A percentile compares a stretch with the other conserved stretches of the same genome.
Conservation (phyloP, 768 basidiomycete genomes). For the Amanita pseudoporphyria region DNA sequence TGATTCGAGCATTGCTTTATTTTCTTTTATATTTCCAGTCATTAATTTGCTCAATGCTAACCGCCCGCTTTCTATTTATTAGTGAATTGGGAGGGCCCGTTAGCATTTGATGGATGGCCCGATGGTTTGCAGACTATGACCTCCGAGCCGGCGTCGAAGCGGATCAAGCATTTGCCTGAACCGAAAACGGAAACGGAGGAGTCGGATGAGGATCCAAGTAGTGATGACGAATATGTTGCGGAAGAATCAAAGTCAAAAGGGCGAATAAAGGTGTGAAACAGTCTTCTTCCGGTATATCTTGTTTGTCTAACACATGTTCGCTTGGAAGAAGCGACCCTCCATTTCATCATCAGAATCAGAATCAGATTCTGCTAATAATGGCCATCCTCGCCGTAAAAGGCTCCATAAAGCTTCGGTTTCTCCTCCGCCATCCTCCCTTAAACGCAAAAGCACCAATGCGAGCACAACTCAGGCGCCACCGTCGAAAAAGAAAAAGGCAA, state of each 20-base stretch:
- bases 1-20: slow-evolving; percentile 7
- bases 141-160: background rate
- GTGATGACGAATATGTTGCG: slow-evolving; percentile 67
- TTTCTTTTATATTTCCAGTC: slow-evolving; percentile 5
- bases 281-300: slow-evolving; percentile 18
- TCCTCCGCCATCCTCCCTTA: slow-evolving; percentile 27
- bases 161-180: slow-evolving; percentile 2
- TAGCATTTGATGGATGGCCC: slow-evolving; percentile 40
- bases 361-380: slow-evolving; percentile 24
- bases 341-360: slow-evolving; percentile 35
- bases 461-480: slow-evolving; percentile 22
- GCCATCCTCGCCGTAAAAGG: slow-evolving; percentile 18
- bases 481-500: slow-evolving; percentile 38
- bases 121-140: slow-evolving; percentile 17
- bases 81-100: slow-evolving; percentile 52
- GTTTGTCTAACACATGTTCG: background rate
- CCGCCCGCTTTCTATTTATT: slow-evolving; percentile 9
- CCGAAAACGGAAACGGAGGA: slow-evolving; percentile 24
- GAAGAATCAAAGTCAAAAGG: slow-evolving; percentile 20
- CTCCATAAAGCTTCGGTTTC: slow-evolving; percentile 21
- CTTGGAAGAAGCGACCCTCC: slow-evolving; percentile 9
- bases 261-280: slow-evolving; percentile 23
- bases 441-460: slow-evolving; percentile 39
- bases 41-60: slow-evolving; percentile 9
- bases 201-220: slow-evolving; percentile 40